Evolutionary conservation across 2,329 filamentous ascomycete genomes (phyloP).

Genomic region (Aspergillus sp.): DNA sequence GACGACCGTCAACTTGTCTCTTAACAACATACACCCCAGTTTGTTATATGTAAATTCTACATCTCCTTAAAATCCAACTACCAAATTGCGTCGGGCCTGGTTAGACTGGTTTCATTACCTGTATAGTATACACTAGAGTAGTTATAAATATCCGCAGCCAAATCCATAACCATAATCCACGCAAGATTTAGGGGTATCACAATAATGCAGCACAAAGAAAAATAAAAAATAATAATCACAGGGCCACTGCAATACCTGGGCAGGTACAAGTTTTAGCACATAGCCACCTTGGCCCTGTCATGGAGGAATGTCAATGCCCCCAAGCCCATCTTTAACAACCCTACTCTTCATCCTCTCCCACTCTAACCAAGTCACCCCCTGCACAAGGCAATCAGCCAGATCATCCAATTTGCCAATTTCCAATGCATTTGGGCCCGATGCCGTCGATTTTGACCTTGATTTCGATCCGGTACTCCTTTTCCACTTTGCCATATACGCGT

Average conservation of each 20-base stretch:
- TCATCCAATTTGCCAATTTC: slow-evolving; percentile 69
- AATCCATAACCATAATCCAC: background rate
- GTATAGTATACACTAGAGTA: background rate
- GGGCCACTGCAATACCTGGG: too few relatives aligned
- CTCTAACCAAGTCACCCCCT: slow-evolving; percentile 72
- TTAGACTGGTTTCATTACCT: too few relatives aligned
- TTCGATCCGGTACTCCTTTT: slow-evolving; percentile 9
- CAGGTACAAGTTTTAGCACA: background rate
- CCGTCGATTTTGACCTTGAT: background rate
- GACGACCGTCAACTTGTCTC: background rate
- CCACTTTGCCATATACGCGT: slow-evolving; percentile 33
- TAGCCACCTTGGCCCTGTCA: too few relatives aligned
- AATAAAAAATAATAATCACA: background rate
- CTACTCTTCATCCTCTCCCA: slow-evolving; percentile 59
- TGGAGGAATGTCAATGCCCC: background rate
- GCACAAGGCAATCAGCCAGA: slow-evolving; percentile 74
- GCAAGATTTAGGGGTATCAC: background rate
- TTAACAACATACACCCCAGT: background rate
- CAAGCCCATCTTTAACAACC: slow-evolving; percentile 17
- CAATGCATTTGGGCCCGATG: slow-evolving; percentile 6
- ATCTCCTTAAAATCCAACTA: background rate
- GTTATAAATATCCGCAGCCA: background rate
- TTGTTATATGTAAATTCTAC: background rate
- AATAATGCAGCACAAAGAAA: background rate
- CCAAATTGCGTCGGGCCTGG: background rate